phyloP scores from a whole-genome alignment of 805 yeast genomes.

The Candida nitratophila region DNA sequence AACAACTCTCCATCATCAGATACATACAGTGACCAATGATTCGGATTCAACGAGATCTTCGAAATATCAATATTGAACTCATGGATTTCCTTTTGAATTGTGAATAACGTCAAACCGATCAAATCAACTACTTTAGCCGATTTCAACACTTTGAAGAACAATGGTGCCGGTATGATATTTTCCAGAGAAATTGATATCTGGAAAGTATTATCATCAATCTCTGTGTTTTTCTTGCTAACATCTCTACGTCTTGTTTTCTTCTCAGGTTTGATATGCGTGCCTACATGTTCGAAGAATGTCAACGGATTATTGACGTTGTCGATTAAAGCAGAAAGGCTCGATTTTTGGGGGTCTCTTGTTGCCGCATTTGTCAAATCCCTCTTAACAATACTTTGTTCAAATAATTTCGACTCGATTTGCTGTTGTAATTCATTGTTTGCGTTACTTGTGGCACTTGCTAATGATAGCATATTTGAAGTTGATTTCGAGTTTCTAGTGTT shows the following conservation, averaged over 20 bases:
- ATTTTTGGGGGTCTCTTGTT: constrained; percentile 6
- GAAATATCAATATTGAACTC: not conserved
- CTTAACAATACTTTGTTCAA: constrained; percentile 1
- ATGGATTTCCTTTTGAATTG: constrained; percentile 12
- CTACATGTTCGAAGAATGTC: constrained; percentile 27
- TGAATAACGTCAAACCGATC: constrained; percentile 45
- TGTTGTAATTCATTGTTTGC: not conserved
- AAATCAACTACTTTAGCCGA: constrained; percentile 44
- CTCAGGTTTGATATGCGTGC: not conserved
- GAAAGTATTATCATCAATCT: not conserved
- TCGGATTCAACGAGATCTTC: constrained; percentile 39
- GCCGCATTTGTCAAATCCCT: not conserved
- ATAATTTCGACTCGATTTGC: not conserved
- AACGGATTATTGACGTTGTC: constrained; percentile 38
- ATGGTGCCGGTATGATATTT: constrained; percentile 1
- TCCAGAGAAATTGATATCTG: constrained; percentile 21
- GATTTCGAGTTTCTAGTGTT: constrained; percentile 6
- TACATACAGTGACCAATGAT: constrained; percentile 67
- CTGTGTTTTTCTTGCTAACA: not conserved
- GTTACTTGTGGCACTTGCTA: not conserved
- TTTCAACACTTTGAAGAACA: constrained; percentile 21
- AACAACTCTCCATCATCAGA: constrained; percentile 91
- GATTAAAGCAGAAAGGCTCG: constrained; percentile 38
- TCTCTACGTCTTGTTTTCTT: not conserved
- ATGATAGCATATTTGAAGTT: constrained; percentile 3